phyloP scores from a whole-genome alignment of 306 rosid species.

The Quercus alba region DNA sequence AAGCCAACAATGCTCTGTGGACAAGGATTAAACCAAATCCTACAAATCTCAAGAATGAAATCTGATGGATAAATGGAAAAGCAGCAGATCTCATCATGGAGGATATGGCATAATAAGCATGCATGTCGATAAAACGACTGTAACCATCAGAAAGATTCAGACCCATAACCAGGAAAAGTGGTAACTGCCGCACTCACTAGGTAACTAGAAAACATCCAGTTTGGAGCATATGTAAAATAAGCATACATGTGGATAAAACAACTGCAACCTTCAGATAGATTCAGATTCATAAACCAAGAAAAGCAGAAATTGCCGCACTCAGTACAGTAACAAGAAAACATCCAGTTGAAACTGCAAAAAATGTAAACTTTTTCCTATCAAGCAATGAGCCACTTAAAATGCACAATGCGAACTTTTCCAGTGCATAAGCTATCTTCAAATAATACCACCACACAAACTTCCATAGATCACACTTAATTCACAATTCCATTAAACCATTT shows the following conservation, averaged over 20 bases:
- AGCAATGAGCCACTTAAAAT: conserved; percentile 23
- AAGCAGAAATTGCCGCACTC: conserved; percentile 24
- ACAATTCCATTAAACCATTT: conserved; percentile 8
- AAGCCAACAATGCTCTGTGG: conserved; percentile 21
- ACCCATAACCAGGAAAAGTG: conserved; percentile 19
- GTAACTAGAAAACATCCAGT: conserved; percentile 14
- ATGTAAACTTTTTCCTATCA: conserved; percentile 17
- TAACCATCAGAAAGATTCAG: conserved; percentile 20
- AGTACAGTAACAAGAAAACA: conserved; percentile 15
- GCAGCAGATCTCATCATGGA: conserved; percentile 24
- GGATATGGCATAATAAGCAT: conserved; percentile 6
- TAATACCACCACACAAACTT: conserved; percentile 12
- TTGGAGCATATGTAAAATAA: conserved; percentile 11
- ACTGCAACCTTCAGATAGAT: conserved; percentile 22
- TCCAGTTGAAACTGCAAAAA: conserved; percentile 15
- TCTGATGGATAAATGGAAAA: conserved; percentile 26
- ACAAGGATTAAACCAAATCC: conserved; percentile 19
- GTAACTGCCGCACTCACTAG: conserved; percentile 24
- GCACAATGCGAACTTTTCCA: conserved; percentile 1
- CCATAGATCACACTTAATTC: background rate
- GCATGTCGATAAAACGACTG: conserved; percentile 18
- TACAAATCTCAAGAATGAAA: conserved; percentile 24
- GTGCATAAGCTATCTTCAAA: conserved; percentile 10
- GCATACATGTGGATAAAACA: conserved; percentile 18
- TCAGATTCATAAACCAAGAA: conserved; percentile 1